Evolutionary conservation across 2,329 filamentous ascomycete species (phyloP), one percentile per base, ranked within the genome.

Genomic region (Colletotrichum melonis): DNA sequence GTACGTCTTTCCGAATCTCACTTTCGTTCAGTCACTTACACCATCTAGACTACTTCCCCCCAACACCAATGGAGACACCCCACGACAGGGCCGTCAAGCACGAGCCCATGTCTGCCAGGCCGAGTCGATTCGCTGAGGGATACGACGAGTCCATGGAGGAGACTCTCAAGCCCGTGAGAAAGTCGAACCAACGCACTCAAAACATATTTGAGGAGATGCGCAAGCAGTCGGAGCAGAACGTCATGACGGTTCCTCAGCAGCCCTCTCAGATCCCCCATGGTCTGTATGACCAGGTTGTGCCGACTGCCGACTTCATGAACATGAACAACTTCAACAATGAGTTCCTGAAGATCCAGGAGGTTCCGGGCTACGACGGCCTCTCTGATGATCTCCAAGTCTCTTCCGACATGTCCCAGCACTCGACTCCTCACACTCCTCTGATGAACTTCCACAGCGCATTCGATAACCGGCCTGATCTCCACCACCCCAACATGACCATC

Each of bases 121-220:
- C 84, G 3, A 84, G 81, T 76, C 82, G 92, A 67, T 92, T 92
- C 78, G 80, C 87, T 3, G 89, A 92, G 30, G 86, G 86, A 58
- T 91, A 91, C 75, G 91, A 92, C 77, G 90, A 90, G 80, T 91
- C 90, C 16, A 90, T 91, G 88, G 90, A 92, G 78, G 90, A 91
- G 80, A 92, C 90, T 0, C 86, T 92, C 77, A 92, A 91, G 82
- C 90, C 90, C 5, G 78, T 81, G 16, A 84, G 85, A 42, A 84
- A 82, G 35, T 78, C 80, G 38, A 87, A 85, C 73, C 83, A 80
- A 70, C 84, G 86, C 52, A 81, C 85, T 46, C 86, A 87, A 74
- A 87, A 84, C 38, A 84, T 89, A 69, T 92, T 92, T 76, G 87
- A 90, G 59, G 88, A 90, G 65, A 87, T 91, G 85, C 85, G 88